Conservation (phyloP, 768 basidiomycete genomes). For the Leccinellum albellum region DNA sequence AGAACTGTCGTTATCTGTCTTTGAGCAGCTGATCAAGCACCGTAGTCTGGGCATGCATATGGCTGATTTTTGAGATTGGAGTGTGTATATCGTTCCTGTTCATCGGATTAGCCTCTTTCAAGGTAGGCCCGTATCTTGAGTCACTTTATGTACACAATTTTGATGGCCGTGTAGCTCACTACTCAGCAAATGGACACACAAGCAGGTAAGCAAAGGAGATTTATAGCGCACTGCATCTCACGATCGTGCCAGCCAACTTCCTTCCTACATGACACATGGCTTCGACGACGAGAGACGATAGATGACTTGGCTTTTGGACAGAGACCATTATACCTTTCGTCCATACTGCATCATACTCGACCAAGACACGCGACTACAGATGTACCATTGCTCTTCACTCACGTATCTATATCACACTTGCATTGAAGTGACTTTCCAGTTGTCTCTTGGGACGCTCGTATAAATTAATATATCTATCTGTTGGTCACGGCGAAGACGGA, state of each 20-base stretch:
- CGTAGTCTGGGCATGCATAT: constrained; percentile 80
- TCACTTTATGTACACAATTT: background rate
- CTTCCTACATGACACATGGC: constrained; percentile 48
- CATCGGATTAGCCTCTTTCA: constrained; percentile 80
- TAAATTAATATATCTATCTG: constrained; percentile 33
- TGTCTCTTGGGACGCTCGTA: constrained; percentile 11
- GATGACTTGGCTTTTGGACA: background rate
- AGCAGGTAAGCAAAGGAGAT: constrained; percentile 52
- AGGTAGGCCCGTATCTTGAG: constrained; percentile 41
- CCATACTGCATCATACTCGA: constrained; percentile 10
- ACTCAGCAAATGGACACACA: constrained; percentile 48
- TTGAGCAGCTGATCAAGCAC: background rate
- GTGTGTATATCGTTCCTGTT: constrained; percentile 76
- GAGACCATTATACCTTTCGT: constrained; percentile 7
- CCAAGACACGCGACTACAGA: constrained; percentile 17
- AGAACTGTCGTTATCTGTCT: constrained; percentile 13
- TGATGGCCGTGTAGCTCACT: constrained; percentile 32
- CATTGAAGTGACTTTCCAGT: constrained; percentile 21
- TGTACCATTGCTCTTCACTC: constrained; percentile 26
- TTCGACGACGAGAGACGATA: constrained; percentile 2
- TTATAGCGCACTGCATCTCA: constrained; percentile 4
- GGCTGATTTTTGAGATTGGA: constrained; percentile 76
- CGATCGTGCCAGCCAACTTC: constrained; percentile 45
- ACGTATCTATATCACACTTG: constrained; percentile 30
- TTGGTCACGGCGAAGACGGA: background rate